Percentiles rank a stretch among this genome's conserved stretches.
Evolutionary conservation across 768 basidiomycete species (phyloP).

Genomic region (Cyclocybe aegerita): DNA sequence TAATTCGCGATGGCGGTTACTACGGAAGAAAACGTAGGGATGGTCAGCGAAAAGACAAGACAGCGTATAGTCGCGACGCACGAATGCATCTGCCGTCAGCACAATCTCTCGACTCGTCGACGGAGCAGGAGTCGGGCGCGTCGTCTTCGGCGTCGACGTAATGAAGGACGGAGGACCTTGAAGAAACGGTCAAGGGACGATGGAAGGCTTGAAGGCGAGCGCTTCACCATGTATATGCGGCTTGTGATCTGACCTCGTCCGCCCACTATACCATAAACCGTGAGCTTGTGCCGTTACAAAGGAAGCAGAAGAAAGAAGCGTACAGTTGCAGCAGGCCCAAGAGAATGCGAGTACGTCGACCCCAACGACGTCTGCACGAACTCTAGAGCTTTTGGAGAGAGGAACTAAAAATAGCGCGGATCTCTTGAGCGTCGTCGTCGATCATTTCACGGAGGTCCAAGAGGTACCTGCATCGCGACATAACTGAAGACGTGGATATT

Average conservation of each 20-base stretch:
- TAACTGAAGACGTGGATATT: slow-evolving; percentile 33
- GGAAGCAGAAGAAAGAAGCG: too few relatives aligned
- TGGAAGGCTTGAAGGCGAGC: not conserved
- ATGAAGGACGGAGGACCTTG: slow-evolving; percentile 42
- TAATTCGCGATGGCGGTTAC: slow-evolving; percentile 60
- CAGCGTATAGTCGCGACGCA: slow-evolving; percentile 23
- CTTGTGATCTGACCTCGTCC: slow-evolving; percentile 41
- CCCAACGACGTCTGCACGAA: slow-evolving; percentile 47
- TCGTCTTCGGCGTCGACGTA: slow-evolving; percentile 53
- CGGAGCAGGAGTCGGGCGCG: slow-evolving; percentile 48
- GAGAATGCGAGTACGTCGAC: slow-evolving; percentile 39
- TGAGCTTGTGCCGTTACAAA: not conserved
- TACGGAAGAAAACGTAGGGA: slow-evolving; percentile 11
- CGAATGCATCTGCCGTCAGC: slow-evolving; percentile 35
- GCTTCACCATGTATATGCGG: slow-evolving; percentile 37
- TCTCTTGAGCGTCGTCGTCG: not conserved
- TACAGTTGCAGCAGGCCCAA: slow-evolving; percentile 51
- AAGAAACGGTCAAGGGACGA: too few relatives aligned
- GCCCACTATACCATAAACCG: slow-evolving; percentile 40
- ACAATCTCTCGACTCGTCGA: slow-evolving; percentile 47
- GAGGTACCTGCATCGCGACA: slow-evolving; percentile 38
- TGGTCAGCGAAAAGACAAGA: not conserved
- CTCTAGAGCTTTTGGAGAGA: slow-evolving; percentile 44
- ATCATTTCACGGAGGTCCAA: not conserved
- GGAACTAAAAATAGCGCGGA: slow-evolving; percentile 33